A percentile compares a stretch with the other conserved stretches of the same genome.
These are phyloP conservation scores for Auricularia heimuer DNA, from an alignment of 768 basidiomycete species.

Conservation along the genomic window DNA sequence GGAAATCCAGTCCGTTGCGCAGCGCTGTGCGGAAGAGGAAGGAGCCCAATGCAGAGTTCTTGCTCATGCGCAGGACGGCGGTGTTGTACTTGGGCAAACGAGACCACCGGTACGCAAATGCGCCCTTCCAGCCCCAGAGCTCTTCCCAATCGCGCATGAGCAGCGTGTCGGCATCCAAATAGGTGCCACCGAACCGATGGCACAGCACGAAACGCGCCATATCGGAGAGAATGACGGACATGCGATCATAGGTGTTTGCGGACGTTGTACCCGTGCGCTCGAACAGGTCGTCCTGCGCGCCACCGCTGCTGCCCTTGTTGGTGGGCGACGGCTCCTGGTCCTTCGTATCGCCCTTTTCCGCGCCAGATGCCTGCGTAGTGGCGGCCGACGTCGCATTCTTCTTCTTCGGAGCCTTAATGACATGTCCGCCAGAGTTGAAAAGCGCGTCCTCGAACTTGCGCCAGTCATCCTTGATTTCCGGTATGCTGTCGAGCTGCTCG, in stretches of 20 bases:
- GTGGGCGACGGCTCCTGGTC: slow-evolving; percentile 11
- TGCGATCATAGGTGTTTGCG: slow-evolving; percentile 74
- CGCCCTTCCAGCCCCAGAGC: slow-evolving; percentile 92
- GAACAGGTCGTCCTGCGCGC: slow-evolving; percentile 41
- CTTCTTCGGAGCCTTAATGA: slow-evolving; percentile 50
- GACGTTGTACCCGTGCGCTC: slow-evolving; percentile 88
- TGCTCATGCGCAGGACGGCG: slow-evolving; percentile 90
- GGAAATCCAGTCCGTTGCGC: slow-evolving; percentile 91
- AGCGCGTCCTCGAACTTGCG: slow-evolving; percentile 60
- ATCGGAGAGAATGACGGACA: slow-evolving; percentile 90
- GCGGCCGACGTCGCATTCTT: slow-evolving; percentile 28
- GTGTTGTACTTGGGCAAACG: slow-evolving; percentile 91
- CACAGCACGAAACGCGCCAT: slow-evolving; percentile 97
- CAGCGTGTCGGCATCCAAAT: slow-evolving; percentile 94
- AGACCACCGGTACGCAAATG: slow-evolving; percentile 96
- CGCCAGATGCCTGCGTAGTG: slow-evolving; percentile 14
- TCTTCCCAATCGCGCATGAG: slow-evolving; percentile 98
- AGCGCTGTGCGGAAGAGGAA: slow-evolving; percentile 92
- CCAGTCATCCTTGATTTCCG: slow-evolving; percentile 89
- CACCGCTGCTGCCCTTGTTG: slow-evolving; percentile 4
- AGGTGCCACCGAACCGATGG: slow-evolving; percentile 92
- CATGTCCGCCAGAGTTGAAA: slow-evolving; percentile 81
- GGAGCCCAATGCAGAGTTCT: slow-evolving; percentile 80
- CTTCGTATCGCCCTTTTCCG: slow-evolving; percentile 8
- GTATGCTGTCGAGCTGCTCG: slow-evolving; percentile 85